Base-by-base conservation (phyloP, 306 rosid species). In the Neltuma alba region DNA sequence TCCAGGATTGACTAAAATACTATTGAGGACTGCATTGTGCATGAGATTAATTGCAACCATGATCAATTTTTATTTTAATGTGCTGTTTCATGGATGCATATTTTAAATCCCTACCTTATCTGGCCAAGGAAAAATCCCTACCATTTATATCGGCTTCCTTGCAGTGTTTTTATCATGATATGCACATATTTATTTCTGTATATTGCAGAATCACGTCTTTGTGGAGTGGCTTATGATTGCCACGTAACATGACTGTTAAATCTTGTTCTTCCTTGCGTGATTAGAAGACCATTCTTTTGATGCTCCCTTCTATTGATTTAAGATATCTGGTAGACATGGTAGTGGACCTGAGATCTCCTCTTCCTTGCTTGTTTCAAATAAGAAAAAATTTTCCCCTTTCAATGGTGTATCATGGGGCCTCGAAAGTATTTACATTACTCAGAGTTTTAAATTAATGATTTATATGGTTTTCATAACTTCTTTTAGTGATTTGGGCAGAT, bases 321-420 rank as follows among this genome's bases (percentile, higher is more conserved):
- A 75, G 41, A 52, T 70, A 37, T 54, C 38, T 70, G 61, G 63
- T 52, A 42, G 76, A 75, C 40, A 70, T 80, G 65, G 45, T 55
- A 36, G 79, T 63, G 62, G 9, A 36, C 9, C 20, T 75, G 74
- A 48, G 36, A 60, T 76, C 28, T 45, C 23, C 9, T 33, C 21
- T 42, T 63, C 69, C 45, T 70, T 54, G 25, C n/a, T 72, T 70
- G n/a, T 68, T 70, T 21, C 55, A 31, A 57, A 37, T 18, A 75
- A 71, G 12, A 54, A 41, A n/a, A n/a, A n/a, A n/a, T n/a, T n/a
- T n/a, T n/a, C 76, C 33, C 21, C 38, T 71, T 80, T 72, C 37
- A 34, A 45, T 40, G 76, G 42, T 76, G 61, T 54, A 64, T 73
- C 50, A 21, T 66, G 31, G 33, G 28, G 52, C 42, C 41, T 36